A percentile compares a stretch with the other conserved stretches of the same genome.
Evolutionary conservation across 2,329 filamentous ascomycete genomes (phyloP).

Genomic region (Fusarium longipes): DNA sequence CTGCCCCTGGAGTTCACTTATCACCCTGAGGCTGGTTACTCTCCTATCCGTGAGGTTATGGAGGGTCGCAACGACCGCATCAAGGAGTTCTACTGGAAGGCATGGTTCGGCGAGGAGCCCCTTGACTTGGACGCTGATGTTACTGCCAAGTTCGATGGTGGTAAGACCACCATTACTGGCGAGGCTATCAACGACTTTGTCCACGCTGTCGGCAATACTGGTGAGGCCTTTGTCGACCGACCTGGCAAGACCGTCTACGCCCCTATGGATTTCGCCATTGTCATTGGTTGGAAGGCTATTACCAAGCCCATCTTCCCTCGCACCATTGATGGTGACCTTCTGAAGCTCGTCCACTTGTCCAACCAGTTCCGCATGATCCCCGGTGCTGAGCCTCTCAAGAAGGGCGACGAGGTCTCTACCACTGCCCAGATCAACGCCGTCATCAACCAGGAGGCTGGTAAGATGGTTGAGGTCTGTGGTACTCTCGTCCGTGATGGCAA

Average conservation of each 20-base stretch:
- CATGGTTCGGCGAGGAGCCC: constrained; percentile 92
- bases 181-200: constrained; percentile 98
- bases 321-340: constrained; percentile 92
- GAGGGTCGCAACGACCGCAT: constrained; percentile 94
- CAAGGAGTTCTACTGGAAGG: constrained; percentile 98
- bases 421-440: constrained; percentile 97
- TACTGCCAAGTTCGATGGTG: constrained; percentile 90
- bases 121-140: constrained; percentile 87
- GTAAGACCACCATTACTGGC: constrained; percentile 84
- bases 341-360: constrained; percentile 96
- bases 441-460: constrained; percentile 97
- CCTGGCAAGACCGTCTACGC: constrained; percentile 94
- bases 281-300: constrained; percentile 99
- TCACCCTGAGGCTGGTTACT: constrained; percentile 94
- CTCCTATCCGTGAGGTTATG: constrained; percentile 98
- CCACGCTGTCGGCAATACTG: constrained; percentile 97
- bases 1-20: constrained; percentile 91
- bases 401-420: constrained; percentile 91
- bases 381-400: constrained; percentile 93
- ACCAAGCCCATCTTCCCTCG: constrained; percentile 99
- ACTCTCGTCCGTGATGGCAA: constrained; percentile 87
- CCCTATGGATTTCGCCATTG: constrained; percentile 98
- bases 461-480: constrained; percentile 99
- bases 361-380: constrained; percentile 99
- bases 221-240: constrained; percentile 95